Conservation (phyloP, 371 early-diverging fungal genomes). For the Mucor lusitanicus region DNA sequence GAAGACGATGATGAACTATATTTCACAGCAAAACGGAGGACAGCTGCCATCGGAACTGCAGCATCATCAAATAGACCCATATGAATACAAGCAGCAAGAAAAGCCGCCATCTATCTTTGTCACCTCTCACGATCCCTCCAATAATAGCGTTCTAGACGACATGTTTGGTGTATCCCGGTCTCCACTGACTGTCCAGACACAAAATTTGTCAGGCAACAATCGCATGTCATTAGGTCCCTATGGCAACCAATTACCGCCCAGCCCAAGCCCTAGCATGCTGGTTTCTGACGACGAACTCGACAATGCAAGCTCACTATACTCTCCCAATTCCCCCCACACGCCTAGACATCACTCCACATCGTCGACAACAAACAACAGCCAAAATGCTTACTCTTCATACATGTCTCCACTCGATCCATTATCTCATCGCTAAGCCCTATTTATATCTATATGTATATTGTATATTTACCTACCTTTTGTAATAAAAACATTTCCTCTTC, state of each 20-base stretch:
- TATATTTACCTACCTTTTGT: neutral
- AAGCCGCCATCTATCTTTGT: constrained; percentile 62
- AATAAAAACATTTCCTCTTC: neutral
- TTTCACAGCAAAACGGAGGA: constrained; percentile 51
- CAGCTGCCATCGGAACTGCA: constrained; percentile 39
- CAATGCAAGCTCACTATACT: constrained; percentile 23
- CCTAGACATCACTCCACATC: constrained; percentile 17
- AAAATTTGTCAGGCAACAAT: constrained; percentile 11
- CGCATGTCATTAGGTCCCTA: constrained; percentile 18
- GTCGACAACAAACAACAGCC: neutral
- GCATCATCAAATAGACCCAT: constrained; percentile 25
- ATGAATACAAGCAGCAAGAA: constrained; percentile 25
- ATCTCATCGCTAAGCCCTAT: constrained; percentile 13
- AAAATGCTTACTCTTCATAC: constrained; percentile 1
- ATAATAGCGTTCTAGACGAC: constrained; percentile 11
- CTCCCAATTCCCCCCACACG: constrained; percentile 34
- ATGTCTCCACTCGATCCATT: constrained; percentile 19
- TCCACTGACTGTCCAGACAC: constrained; percentile 35
- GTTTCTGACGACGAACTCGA: constrained; percentile 36
- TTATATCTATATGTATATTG: neutral
- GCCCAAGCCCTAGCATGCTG: constrained; percentile 34
- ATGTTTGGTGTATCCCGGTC: constrained; percentile 17
- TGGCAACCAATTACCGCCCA: constrained; percentile 30
- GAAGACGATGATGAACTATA: constrained; percentile 60
- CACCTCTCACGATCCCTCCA: constrained; percentile 52